Percentiles rank a stretch among this genome's conserved stretches.
Evolutionary conservation across 768 basidiomycete species (phyloP).

Genomic region (Rhodotorula taiwanensis): DNA sequence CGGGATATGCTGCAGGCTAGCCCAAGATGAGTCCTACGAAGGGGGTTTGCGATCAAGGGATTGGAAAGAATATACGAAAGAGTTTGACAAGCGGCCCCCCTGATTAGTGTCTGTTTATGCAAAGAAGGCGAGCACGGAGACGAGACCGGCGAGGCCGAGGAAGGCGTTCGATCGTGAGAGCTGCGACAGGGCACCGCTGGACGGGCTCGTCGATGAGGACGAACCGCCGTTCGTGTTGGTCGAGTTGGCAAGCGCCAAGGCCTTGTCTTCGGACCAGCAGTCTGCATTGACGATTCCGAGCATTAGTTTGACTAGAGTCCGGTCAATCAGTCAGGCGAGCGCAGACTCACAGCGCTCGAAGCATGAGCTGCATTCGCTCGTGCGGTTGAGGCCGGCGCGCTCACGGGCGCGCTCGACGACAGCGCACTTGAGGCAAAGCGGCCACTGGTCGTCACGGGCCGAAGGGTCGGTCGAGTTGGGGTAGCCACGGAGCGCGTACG

Average conservation of each 20-base stretch:
- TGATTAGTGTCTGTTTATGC: not conserved
- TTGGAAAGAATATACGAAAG: no score
- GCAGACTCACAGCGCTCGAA: constrained; percentile 22
- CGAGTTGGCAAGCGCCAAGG: constrained; percentile 20
- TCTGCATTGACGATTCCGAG: constrained; percentile 1
- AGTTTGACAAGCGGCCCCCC: rapidly evolving
- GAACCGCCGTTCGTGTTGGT: not conserved
- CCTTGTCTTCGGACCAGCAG: constrained; percentile 28
- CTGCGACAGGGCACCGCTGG: not conserved
- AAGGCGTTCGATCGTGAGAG: not conserved
- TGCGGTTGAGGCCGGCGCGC: constrained; percentile 7
- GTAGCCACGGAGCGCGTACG: constrained; percentile 49
- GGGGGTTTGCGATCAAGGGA: no score
- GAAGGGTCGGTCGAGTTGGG: constrained; percentile 4
- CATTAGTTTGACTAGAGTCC: not conserved
- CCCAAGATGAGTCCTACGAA: no score
- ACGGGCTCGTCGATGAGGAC: no score
- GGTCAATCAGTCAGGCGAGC: not conserved
- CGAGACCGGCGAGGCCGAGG: not conserved
- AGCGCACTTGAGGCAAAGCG: constrained; percentile 65
- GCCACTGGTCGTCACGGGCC: constrained; percentile 53
- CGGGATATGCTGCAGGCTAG: no score
- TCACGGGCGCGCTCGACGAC: constrained; percentile 53
- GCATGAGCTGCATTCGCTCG: constrained; percentile 5
- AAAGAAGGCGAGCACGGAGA: not conserved